Conservation (phyloP, 202 grass and related monocot genomes). For the Zoysia matrella region DNA sequence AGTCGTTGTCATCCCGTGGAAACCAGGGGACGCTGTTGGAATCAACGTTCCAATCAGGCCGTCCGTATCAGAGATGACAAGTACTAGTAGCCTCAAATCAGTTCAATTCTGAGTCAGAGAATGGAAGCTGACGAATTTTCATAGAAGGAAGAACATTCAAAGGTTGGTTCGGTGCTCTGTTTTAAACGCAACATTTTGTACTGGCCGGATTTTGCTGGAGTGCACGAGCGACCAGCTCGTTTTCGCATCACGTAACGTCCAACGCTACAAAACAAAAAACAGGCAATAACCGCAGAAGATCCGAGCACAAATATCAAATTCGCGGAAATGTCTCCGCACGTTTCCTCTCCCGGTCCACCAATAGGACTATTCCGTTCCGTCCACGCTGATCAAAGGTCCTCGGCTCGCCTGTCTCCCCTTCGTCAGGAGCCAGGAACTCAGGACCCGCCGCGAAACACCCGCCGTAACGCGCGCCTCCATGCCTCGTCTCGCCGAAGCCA, state of each 20-base stretch:
- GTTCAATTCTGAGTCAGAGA: too few relatives aligned
- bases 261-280: background rate
- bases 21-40: too few relatives aligned
- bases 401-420: background rate
- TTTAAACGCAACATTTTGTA: too few relatives aligned
- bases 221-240: background rate
- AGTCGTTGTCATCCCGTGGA: too few relatives aligned
- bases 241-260: background rate
- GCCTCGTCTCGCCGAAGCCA: background rate
- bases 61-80: too few relatives aligned
- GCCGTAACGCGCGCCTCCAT: conserved; percentile 32
- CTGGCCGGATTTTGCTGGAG: too few relatives aligned
- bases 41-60: too few relatives aligned
- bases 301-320: background rate
- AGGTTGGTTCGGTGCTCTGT: too few relatives aligned
- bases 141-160: too few relatives aligned
- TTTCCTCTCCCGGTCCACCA: background rate
- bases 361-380: background rate
- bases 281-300: background rate
- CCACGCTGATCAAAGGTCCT: background rate
- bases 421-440: too few relatives aligned
- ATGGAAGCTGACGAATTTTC: too few relatives aligned
- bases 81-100: too few relatives aligned
- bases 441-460: conserved; percentile 1
- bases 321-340: background rate